Evolutionary conservation across 2,329 filamentous ascomycete genomes (phyloP).

Genomic region (Plenodomus lindquistii): DNA sequence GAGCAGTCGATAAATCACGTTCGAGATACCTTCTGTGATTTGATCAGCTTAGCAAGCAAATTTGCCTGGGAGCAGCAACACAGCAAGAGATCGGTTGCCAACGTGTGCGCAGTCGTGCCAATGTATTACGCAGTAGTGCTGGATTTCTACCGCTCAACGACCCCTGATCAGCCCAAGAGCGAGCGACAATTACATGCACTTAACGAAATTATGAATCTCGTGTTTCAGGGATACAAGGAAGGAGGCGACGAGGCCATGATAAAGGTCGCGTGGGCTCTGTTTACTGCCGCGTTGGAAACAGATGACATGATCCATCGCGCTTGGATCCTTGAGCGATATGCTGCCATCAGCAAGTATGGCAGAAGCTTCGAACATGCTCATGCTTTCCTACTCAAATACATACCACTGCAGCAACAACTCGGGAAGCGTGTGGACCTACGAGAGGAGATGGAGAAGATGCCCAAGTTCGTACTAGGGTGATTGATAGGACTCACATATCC

Average conservation of each 20-base stretch:
- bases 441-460: constrained; percentile 5
- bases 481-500: background rate
- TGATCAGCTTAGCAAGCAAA: constrained; percentile 16
- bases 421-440: constrained; percentile 12
- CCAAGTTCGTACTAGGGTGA: constrained; percentile 10
- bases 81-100: constrained; percentile 37
- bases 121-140: constrained; percentile 43
- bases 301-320: constrained; percentile 36
- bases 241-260: constrained; percentile 38
- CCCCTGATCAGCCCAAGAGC: constrained; percentile 8
- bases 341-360: background rate
- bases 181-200: constrained; percentile 10
- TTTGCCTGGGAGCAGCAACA: constrained; percentile 18
- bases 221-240: constrained; percentile 40
- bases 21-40: constrained; percentile 14
- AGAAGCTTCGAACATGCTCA: constrained; percentile 37
- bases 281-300: constrained; percentile 44
- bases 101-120: constrained; percentile 43
- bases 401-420: constrained; percentile 24
- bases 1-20: constrained; percentile 21
- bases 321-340: constrained; percentile 1
- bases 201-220: constrained; percentile 37
- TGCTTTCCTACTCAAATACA: constrained; percentile 26
- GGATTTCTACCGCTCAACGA: constrained; percentile 30
- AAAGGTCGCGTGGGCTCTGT: constrained; percentile 42